These are phyloP conservation scores for Malassezia caprae DNA, from an alignment of 1,284 basidiomycete species.

Conservation along the genomic window DNA sequence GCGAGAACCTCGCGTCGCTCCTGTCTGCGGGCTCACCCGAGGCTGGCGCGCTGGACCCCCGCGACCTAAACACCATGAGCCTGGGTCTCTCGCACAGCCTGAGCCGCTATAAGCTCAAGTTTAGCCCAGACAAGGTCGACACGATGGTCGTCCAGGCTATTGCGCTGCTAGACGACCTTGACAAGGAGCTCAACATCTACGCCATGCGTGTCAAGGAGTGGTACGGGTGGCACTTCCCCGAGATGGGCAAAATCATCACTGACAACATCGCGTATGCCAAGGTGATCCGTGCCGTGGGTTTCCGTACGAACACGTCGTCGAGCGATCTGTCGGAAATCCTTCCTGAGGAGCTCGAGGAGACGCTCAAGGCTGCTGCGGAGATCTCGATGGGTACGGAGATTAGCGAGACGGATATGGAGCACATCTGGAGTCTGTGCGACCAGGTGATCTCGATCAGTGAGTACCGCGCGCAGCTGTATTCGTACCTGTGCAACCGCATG, in stretches of 20 bases:
- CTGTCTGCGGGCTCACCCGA: constrained; percentile 50
- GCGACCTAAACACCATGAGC: constrained; percentile 93
- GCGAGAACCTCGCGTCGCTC: constrained; percentile 73
- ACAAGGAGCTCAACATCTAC: constrained; percentile 99
- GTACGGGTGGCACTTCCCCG: constrained; percentile 99
- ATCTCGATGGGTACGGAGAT: constrained; percentile 99
- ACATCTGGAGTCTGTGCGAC: constrained; percentile 89
- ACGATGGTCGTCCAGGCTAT: constrained; percentile 99
- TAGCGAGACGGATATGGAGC: constrained; percentile 82
- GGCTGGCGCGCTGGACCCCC: constrained; percentile 53
- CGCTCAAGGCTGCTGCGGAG: constrained; percentile 79
- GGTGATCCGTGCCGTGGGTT: constrained; percentile 44
- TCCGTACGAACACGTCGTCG: constrained; percentile 73
- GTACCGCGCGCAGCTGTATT: constrained; percentile 83
- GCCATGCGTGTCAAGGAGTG: constrained; percentile 99
- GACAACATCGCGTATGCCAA: constrained; percentile 96
- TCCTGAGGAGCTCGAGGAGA: constrained; percentile 73
- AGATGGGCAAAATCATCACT: constrained; percentile 94
- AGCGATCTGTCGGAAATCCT: constrained; percentile 81
- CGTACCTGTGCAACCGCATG: constrained; percentile 95
- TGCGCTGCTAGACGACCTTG: constrained; percentile 90
- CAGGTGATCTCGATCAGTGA: constrained; percentile 91
- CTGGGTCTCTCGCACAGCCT: constrained; percentile 92
- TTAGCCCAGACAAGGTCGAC: constrained; percentile 98
- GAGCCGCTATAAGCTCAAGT: constrained; percentile 97